phyloP scores from a whole-genome alignment of 2,329 filamentous ascomycete genomes.

The Xylaria hypoxylon region DNA sequence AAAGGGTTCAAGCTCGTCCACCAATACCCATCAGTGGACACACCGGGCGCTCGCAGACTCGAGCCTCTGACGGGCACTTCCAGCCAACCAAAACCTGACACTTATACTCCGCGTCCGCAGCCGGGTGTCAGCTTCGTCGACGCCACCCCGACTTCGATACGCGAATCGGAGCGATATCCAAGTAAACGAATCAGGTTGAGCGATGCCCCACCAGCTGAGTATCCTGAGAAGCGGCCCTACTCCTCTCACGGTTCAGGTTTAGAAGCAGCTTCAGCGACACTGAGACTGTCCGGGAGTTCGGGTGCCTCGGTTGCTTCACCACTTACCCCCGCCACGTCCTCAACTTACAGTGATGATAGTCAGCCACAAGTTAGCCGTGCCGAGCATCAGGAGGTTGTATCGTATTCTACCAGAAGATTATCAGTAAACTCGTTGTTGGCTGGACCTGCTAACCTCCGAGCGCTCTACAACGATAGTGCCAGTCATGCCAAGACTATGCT shows the following conservation, averaged over 20 bases:
- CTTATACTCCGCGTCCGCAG: constrained; percentile 34
- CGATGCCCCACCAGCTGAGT: constrained; percentile 42
- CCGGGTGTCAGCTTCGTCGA: constrained; percentile 40
- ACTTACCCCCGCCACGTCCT: constrained; percentile 56
- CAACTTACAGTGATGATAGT: constrained; percentile 55
- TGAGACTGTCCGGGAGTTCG: constrained; percentile 45
- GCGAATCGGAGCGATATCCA: constrained; percentile 43
- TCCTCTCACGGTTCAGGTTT: constrained; percentile 50
- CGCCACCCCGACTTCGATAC: constrained; percentile 36
- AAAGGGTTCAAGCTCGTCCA: constrained; percentile 54
- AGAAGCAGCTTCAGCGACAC: constrained; percentile 45
- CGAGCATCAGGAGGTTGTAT: constrained; percentile 37
- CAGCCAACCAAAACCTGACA: constrained; percentile 40
- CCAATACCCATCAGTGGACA: constrained; percentile 49
- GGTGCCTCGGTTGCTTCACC: constrained; percentile 51
- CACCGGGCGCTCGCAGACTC: constrained; percentile 47
- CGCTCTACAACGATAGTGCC: constrained; percentile 41
- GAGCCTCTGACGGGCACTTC: constrained; percentile 47
- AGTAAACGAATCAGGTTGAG: constrained; percentile 48
- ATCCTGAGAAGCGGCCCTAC: constrained; percentile 45
- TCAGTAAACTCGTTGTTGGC: constrained; percentile 75
- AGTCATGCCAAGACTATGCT: constrained; percentile 44
- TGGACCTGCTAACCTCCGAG: constrained; percentile 56
- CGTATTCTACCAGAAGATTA: constrained; percentile 56
- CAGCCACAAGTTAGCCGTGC: constrained; percentile 43